Conservation (phyloP, 1,139 yeast species). For the Suhomyces guaymorum region DNA sequence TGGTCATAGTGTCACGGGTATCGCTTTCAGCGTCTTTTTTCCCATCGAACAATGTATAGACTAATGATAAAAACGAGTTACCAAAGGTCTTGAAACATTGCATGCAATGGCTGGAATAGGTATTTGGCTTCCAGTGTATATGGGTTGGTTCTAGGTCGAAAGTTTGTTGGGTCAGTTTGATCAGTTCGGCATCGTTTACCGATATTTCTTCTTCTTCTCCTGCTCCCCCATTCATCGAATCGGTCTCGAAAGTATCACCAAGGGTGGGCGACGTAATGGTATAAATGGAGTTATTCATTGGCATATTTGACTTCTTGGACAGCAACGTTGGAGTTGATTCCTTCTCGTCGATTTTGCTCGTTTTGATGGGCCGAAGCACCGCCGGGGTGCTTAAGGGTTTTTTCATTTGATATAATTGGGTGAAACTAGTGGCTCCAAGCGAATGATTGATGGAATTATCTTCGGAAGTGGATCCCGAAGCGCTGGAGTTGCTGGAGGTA, state of each 20-base stretch:
- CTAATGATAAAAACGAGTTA: slow-evolving; percentile 22
- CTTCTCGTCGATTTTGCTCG: background rate
- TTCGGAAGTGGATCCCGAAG: background rate
- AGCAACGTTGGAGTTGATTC: no score
- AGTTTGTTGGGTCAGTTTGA: slow-evolving; percentile 1
- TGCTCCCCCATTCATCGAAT: no score
- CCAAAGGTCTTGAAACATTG: slow-evolving; percentile 42
- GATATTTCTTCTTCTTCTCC: slow-evolving; percentile 2
- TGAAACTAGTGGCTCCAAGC: slow-evolving; percentile 2
- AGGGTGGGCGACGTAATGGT: slow-evolving; percentile 12
- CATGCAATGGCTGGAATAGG: slow-evolving; percentile 41
- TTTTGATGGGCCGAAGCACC: slow-evolving; percentile 37
- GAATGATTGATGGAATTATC: background rate
- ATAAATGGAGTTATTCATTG: slow-evolving; percentile 9
- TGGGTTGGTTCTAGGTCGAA: slow-evolving; percentile 37
- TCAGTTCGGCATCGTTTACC: slow-evolving; percentile 1
- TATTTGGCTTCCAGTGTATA: slow-evolving; percentile 46
- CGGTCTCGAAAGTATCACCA: background rate
- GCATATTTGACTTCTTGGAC: no score
- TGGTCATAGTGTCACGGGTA: background rate
- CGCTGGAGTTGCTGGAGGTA: slow-evolving; percentile 2
- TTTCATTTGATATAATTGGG: slow-evolving; percentile 36
- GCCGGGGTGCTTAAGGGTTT: slow-evolving; percentile 47
- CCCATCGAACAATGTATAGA: slow-evolving; percentile 16
- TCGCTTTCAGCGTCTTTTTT: slow-evolving; percentile 6